phyloP scores from a whole-genome alignment of 1,139 yeast genomes.

The Nadsonia starkeyi-henricii region DNA sequence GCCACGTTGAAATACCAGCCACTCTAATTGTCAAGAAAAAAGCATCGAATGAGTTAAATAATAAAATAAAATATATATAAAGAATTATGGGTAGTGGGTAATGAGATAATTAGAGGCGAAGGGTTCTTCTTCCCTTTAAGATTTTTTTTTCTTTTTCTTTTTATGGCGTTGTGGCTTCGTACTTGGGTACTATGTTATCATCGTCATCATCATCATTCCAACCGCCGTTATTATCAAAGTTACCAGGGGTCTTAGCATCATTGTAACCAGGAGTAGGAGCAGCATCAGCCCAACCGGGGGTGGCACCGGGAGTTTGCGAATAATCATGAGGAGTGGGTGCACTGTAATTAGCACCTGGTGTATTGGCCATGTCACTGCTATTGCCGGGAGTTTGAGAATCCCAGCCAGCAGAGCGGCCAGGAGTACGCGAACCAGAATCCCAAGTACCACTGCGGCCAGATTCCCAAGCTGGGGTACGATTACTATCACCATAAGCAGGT shows the following conservation, averaged over 20 bases:
- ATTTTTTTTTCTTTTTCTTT: too few relatives aligned
- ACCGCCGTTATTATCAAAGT: slow-evolving; percentile 25
- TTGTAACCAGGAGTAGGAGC: slow-evolving; percentile 32
- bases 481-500: slow-evolving; percentile 28
- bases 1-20: neutral
- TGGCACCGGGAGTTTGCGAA: slow-evolving; percentile 23
- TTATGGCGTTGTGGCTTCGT: slow-evolving; percentile 24
- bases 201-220: slow-evolving; percentile 24
- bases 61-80: too few relatives aligned
- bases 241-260: slow-evolving; percentile 31
- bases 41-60: neutral
- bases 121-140: too few relatives aligned
- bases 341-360: slow-evolving; percentile 24
- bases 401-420: slow-evolving; percentile 22
- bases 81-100: too few relatives aligned
- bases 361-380: slow-evolving; percentile 17
- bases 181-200: slow-evolving; percentile 21
- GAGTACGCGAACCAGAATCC: slow-evolving; percentile 14
- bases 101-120: too few relatives aligned
- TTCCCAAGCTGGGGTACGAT: slow-evolving; percentile 33
- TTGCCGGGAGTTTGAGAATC: slow-evolving; percentile 37
- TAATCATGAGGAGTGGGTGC: slow-evolving; percentile 31
- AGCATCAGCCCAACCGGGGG: slow-evolving; percentile 28
- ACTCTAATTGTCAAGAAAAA: neutral
- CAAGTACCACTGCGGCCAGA: slow-evolving; percentile 14